phyloP scores from a whole-genome alignment of 2,329 filamentous ascomycete species.

The Scopulariopsis brevicaulis region DNA sequence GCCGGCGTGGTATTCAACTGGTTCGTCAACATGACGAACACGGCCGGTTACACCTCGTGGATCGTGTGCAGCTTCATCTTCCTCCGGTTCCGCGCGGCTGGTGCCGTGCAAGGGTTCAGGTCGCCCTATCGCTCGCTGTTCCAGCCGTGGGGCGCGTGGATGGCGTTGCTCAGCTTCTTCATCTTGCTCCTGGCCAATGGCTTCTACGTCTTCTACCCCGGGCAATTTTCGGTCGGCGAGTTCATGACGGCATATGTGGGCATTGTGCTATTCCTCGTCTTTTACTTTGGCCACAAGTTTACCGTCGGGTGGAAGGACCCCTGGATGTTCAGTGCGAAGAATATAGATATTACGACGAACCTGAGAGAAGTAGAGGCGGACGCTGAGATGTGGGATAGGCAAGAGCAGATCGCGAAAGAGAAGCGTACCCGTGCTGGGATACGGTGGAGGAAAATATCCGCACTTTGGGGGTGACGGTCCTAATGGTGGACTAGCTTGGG shows the following conservation, averaged over 20 bases:
- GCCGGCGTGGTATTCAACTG: slow-evolving; percentile 51
- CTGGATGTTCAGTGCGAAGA: slow-evolving; percentile 15
- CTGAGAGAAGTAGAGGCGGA: background rate
- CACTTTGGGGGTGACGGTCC: background rate
- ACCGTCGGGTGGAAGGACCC: background rate
- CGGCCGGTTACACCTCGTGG: slow-evolving; percentile 42
- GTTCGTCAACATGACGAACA: slow-evolving; percentile 43
- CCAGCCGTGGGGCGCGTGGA: slow-evolving; percentile 45
- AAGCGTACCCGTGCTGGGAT: background rate
- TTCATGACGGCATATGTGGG: background rate
- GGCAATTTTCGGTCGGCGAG: background rate
- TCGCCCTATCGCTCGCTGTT: slow-evolving; percentile 40
- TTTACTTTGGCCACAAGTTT: background rate
- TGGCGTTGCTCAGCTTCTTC: slow-evolving; percentile 36
- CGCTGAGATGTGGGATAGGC: background rate
- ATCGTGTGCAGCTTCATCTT: slow-evolving; percentile 42
- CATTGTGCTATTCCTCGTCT: background rate
- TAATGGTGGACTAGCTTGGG: background rate
- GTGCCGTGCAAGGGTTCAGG: slow-evolving; percentile 26
- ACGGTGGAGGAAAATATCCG: background rate
- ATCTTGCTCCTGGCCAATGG: slow-evolving; percentile 13
- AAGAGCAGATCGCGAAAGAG: background rate
- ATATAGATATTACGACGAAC: background rate
- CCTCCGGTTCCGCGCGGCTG: slow-evolving; percentile 44
- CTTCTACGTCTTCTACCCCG: background rate